phyloP scores from a whole-genome alignment of 192 early-diverging fungal genomes.

The Backusella westeae region DNA sequence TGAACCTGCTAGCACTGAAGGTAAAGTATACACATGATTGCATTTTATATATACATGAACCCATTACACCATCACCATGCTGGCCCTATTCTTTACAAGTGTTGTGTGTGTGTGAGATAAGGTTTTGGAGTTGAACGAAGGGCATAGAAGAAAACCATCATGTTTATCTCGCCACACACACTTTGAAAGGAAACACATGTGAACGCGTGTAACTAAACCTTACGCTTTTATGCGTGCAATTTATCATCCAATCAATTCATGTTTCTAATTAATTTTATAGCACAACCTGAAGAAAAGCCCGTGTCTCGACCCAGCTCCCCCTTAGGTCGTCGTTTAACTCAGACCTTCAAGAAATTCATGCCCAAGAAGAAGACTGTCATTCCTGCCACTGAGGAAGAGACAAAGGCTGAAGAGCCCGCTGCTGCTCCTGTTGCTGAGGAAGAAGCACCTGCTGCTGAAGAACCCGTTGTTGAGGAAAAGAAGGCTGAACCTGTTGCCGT shows the following conservation, averaged over 20 bases:
- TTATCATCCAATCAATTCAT: not conserved
- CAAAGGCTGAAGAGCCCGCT: constrained; percentile 6
- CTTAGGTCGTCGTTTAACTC: constrained; percentile 29
- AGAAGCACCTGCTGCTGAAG: not conserved
- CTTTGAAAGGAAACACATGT: constrained; percentile 11
- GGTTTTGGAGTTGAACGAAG: not conserved
- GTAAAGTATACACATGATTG: not conserved
- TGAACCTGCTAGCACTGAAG: not conserved
- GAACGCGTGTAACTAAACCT: not conserved
- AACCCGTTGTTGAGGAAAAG: not conserved
- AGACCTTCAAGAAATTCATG: constrained; percentile 23
- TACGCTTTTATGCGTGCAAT: not conserved
- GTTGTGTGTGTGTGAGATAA: not conserved
- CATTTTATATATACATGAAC: not conserved
- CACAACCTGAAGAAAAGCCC: constrained; percentile 22
- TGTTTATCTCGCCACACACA: not conserved
- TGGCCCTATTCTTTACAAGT: not conserved
- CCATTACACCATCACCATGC: not conserved
- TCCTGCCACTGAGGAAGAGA: constrained; percentile 6
- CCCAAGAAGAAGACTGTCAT: constrained; percentile 20
- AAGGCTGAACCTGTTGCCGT: not conserved
- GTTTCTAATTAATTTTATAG: not conserved
- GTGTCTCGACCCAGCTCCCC: constrained; percentile 24
- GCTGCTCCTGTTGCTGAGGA: not conserved
- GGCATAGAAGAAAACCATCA: not conserved